A percentile compares a stretch with the other conserved stretches of the same genome.
Conservation (phyloP, 2,329 filamentous ascomycete genomes). For the Colletotrichum falcatum region DNA sequence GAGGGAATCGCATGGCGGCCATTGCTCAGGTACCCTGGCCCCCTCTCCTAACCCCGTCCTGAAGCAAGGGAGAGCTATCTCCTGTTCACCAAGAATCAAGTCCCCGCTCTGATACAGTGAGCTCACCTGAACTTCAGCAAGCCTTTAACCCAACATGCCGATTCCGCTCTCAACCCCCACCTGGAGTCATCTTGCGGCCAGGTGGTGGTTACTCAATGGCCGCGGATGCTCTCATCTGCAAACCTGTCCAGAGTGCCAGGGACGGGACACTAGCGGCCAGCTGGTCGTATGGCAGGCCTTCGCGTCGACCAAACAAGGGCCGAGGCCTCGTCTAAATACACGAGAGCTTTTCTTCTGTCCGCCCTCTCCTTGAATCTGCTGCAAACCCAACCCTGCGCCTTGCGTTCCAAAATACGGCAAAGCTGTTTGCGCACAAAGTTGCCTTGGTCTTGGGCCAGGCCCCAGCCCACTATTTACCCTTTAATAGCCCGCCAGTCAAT, state of each 20-base stretch:
- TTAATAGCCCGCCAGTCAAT: background rate
- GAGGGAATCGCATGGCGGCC: conserved; percentile 14
- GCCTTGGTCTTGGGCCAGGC: background rate
- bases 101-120: conserved; percentile 9
- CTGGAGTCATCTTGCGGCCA: background rate
- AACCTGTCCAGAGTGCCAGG: background rate
- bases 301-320: background rate
- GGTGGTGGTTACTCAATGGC: conserved; percentile 10
- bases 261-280: background rate
- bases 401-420: background rate
- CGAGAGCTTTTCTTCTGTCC: background rate
- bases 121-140: background rate
- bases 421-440: background rate
- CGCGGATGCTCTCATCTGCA: conserved; percentile 3
- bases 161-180: background rate
- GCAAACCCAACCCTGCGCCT: background rate
- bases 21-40: conserved; percentile 4
- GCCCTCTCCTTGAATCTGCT: background rate
- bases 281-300: background rate
- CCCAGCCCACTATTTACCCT: background rate
- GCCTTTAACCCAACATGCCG: background rate
- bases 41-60: conserved; percentile 25
- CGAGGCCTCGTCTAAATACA: background rate
- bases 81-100: conserved; percentile 13
- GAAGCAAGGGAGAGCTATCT: conserved; percentile 18